These are phyloP conservation scores for Ilex paraguariensis DNA, from an alignment of 305 asterid genomes.

Conservation along the genomic window DNA sequence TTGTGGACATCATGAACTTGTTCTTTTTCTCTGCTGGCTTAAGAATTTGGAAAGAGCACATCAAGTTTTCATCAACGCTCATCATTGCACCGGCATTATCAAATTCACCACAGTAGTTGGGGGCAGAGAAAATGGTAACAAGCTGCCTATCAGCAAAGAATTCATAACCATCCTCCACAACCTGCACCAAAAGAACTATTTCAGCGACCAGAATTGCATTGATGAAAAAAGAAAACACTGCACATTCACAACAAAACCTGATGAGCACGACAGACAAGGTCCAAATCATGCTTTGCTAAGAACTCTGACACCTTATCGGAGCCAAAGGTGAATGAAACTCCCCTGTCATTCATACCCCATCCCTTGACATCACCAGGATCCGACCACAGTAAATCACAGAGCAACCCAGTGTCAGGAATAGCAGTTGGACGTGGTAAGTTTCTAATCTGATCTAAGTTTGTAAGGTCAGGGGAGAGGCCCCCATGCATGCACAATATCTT, in stretches of 20 bases:
- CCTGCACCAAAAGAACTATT: constrained; percentile 17
- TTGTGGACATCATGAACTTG: constrained; percentile 29
- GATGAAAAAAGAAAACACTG: neutral
- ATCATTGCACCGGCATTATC: constrained; percentile 49
- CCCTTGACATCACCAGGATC: constrained; percentile 49
- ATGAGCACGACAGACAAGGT: constrained; percentile 48
- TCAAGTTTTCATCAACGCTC: constrained; percentile 43
- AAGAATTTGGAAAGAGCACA: constrained; percentile 47
- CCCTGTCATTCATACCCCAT: constrained; percentile 48
- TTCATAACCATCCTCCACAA: constrained; percentile 48
- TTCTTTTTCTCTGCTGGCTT: constrained; percentile 44
- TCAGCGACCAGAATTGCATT: no score
- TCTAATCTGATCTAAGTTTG: constrained; percentile 34
- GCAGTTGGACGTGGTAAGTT: constrained; percentile 38
- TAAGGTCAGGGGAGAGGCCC: constrained; percentile 43
- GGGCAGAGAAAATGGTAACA: constrained; percentile 42
- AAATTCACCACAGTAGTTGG: constrained; percentile 44
- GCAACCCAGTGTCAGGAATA: constrained; percentile 42
- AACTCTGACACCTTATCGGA: constrained; percentile 37
- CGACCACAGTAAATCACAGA: constrained; percentile 47
- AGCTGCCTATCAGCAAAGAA: constrained; percentile 47
- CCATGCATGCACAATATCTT: constrained; percentile 48
- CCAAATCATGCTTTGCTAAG: constrained; percentile 37
- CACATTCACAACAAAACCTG: constrained; percentile 18
- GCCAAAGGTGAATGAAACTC: constrained; percentile 42